Evolutionary conservation across 2,329 filamentous ascomycete species (phyloP).

Genomic region (Escovopsis sp.): DNA sequence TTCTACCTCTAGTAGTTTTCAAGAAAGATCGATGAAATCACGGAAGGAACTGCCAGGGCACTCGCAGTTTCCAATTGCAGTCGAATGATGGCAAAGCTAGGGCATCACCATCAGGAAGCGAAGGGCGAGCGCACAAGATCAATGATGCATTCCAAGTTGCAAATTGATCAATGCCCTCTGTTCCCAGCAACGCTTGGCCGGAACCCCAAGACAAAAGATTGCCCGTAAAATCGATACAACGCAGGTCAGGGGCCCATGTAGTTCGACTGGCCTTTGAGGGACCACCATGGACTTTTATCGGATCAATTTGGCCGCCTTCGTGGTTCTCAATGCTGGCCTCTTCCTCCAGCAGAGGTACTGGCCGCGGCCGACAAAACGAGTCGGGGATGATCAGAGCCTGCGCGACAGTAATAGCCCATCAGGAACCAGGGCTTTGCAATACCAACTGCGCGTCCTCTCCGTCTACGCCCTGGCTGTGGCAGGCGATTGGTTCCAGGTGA

Average conservation of each 20-base stretch:
- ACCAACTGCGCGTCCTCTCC: conserved; percentile 4
- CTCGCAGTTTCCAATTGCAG: too few species aligned
- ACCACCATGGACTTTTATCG: conserved; percentile 5
- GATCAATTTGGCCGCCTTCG: conserved; percentile 1
- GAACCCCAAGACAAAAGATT: too few species aligned
- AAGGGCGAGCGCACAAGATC: too few species aligned
- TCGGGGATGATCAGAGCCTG: neutral
- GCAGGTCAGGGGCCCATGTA: neutral
- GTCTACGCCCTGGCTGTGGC: conserved; percentile 18
- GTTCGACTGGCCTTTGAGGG: neutral
- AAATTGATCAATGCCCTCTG: too few species aligned
- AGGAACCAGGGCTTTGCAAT: neutral
- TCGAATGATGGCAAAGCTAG: too few species aligned
- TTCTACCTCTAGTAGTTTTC: too few species aligned
- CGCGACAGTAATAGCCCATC: neutral
- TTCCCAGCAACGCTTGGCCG: too few species aligned
- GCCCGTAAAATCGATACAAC: neutral
- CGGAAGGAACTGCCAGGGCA: too few species aligned
- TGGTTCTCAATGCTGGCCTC: conserved; percentile 8
- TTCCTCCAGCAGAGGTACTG: conserved; percentile 13
- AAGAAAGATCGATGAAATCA: too few species aligned
- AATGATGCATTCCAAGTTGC: too few species aligned
- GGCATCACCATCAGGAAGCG: too few species aligned
- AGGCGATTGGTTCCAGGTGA: conserved; percentile 21
- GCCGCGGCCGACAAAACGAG: neutral